These are phyloP conservation scores for Monosporozyma aerobia DNA, from an alignment of 805 yeast genomes.

Conservation along the genomic window DNA sequence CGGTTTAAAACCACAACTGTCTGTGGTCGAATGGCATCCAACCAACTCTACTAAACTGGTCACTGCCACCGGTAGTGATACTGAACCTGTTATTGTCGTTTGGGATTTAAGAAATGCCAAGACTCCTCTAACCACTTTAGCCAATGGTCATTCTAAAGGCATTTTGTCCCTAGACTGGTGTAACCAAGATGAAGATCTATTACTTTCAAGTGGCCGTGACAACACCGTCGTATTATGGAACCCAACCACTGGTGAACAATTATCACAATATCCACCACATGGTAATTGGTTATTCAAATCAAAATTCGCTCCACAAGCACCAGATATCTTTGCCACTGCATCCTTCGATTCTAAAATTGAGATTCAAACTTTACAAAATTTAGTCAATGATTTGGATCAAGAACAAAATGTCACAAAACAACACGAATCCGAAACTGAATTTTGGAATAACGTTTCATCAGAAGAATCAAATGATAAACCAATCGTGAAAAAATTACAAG, in stretches of 20 bases:
- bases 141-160: slow-evolving; percentile 74
- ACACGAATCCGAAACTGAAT: slow-evolving; percentile 52
- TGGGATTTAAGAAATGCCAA: slow-evolving; percentile 95
- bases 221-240: slow-evolving; percentile 86
- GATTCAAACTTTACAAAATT: slow-evolving; percentile 80
- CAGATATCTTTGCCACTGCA: slow-evolving; percentile 83
- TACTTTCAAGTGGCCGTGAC: slow-evolving; percentile 89
- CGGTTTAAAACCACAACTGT: slow-evolving; percentile 53
- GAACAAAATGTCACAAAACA: slow-evolving; percentile 25
- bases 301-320: slow-evolving; percentile 76
- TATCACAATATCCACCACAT: slow-evolving; percentile 85
- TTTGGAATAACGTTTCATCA: slow-evolving; percentile 72
- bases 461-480: slow-evolving; percentile 67
- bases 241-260: slow-evolving; percentile 58
- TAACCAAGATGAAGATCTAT: slow-evolving; percentile 61
- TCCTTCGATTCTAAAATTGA: slow-evolving; percentile 77
- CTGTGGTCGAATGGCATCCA: slow-evolving; percentile 94
- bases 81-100: slow-evolving; percentile 66
- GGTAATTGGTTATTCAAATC: slow-evolving; percentile 92
- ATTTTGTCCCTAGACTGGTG: slow-evolving; percentile 93
- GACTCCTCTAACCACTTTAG: slow-evolving; percentile 69
- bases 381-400: slow-evolving; percentile 22
- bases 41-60: slow-evolving; percentile 72
- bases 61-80: slow-evolving; percentile 80
- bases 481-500: slow-evolving; percentile 54